A percentile compares a stretch with the other conserved stretches of the same genome.
phyloP scores from a whole-genome alignment of 306 rosid species.

The Ormosia semicastrata region DNA sequence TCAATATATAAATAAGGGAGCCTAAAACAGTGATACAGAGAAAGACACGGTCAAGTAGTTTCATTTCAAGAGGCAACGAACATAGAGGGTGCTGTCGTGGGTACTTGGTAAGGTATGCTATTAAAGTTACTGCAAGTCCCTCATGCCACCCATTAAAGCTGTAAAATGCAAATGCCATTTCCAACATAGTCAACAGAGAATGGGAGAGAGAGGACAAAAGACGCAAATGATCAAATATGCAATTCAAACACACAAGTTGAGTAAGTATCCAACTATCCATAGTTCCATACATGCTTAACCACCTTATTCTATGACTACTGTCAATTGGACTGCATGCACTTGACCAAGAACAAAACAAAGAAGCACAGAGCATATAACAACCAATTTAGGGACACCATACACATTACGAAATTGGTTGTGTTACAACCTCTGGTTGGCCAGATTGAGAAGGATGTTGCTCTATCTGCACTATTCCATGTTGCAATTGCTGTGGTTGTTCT shows the following conservation, averaged over 20 bases:
- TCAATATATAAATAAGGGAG: not conserved
- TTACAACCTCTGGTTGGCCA: conserved; percentile 4
- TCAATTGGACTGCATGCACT: not conserved
- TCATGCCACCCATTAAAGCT: not conserved
- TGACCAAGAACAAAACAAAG: conserved; percentile 6
- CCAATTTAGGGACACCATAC: not conserved
- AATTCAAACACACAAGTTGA: not conserved
- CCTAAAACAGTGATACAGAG: not conserved
- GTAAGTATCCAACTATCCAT: not conserved
- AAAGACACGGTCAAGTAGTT: not conserved
- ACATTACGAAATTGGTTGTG: not conserved
- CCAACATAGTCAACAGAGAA: not conserved
- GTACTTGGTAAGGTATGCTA: not conserved
- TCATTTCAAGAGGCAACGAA: not conserved
- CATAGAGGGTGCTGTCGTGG: not conserved
- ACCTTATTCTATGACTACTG: conserved; percentile 16
- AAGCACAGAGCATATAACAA: not conserved
- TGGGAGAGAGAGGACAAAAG: not conserved
- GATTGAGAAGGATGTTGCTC: conserved; percentile 21
- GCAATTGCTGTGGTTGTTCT: conserved; percentile 46
- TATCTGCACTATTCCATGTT: conserved; percentile 24
- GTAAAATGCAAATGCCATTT: conserved; percentile 14
- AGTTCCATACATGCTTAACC: not conserved
- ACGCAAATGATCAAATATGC: not conserved
- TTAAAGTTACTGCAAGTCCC: not conserved